Evolutionary conservation across 257 asterid genomes (phyloP), one percentile per base, ranked within the genome.

Genomic region (Avicennia marina): DNA sequence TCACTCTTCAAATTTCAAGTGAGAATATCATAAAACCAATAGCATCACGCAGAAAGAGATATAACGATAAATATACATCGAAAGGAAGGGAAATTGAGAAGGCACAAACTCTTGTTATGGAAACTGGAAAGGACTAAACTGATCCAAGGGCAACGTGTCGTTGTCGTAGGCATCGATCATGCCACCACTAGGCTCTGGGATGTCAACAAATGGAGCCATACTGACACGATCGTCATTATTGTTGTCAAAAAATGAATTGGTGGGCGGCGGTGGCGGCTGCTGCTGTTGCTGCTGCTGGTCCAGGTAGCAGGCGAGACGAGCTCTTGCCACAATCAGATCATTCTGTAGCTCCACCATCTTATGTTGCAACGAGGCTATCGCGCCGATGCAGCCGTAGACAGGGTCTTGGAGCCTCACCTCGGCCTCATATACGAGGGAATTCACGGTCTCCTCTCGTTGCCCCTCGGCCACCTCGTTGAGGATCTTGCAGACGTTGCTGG

Each of bases 401-500:
- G 34, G 34, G 8, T 29, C 34, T 8, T 60, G 74, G 2, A 81
- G 81, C 29, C 96, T 67, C 17, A 87, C 86, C 74, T 87, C 94
- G 0, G 96, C 96, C 71, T 81, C 96, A 21, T 77, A 87, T 1
- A 84, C 96, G 0, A 87, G 83, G 0, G 96, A 81, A 29, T 29
- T 29, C 34, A 29, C 34, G 0, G 34, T 29, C 34, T 29, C 34
- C 8, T 29, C 34, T 4, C 94, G 75, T 21, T 79, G 89, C 27
- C 80, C 81, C 58, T 81, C 87, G 0, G 87, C 64, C 46, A 87
- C 96, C 73, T 84, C 96, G 15, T 84, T 87, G 7, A 87, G 82
- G 64, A 87, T 87, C 79, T 87, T 87, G 89, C 86, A 78, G 2
- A 87, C 94, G 64, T 84, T 87, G 77, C 94, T 87, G 0, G 96